Evolutionary conservation across 1,284 basidiomycete genomes (phyloP), one percentile per base, ranked within the genome.

Genomic region (Cryptococcus wingfieldii): DNA sequence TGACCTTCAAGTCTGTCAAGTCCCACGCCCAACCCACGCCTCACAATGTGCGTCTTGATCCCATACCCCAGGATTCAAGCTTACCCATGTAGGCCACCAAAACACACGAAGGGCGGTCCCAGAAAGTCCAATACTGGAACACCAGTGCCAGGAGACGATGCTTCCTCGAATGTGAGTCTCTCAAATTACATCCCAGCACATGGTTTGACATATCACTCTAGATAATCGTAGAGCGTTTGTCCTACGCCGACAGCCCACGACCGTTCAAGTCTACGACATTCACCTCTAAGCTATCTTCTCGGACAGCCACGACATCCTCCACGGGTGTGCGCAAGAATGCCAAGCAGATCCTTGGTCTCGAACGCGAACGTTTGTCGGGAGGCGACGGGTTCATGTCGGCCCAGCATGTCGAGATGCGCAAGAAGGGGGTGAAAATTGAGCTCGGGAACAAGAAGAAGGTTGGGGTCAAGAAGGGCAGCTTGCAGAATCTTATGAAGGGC

Each of bases 331-430:
- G 68, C 39, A 72, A 72, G 51, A 74, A 69, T 48, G 65, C 64
- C 38, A 78, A 77, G 61, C 77, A 78, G 63, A 71, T 78, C 42
- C 62, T 77, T 5, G 62, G 59, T 31, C 64, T 76, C 6, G 77
- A 78, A 52, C 61, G 75, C 14, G 75, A 77, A 51, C 55, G 74
- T 6, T 54, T 70, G 4, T 58, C 59, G 5, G 74, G 72, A n/a
- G 73, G 71, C 10, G 70, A 74, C 54, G 71, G 72, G 3, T 74
- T 74, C 52, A 47, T 71, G 18, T 62, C 64, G 0, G 70, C 73
- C 2, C 56, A 57, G 31, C 71, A 74, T 55, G 66, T 66, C 3
- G 59, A 58, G 1, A 67, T 66, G 39, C 66, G 67, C 49, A 65
- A 66, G 27, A 56, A 71, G 18, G 73, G 73, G 5, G 71, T 72